These are phyloP conservation scores for Oidium heveae DNA, from an alignment of 2,329 filamentous ascomycete species.

Conservation along the genomic window DNA sequence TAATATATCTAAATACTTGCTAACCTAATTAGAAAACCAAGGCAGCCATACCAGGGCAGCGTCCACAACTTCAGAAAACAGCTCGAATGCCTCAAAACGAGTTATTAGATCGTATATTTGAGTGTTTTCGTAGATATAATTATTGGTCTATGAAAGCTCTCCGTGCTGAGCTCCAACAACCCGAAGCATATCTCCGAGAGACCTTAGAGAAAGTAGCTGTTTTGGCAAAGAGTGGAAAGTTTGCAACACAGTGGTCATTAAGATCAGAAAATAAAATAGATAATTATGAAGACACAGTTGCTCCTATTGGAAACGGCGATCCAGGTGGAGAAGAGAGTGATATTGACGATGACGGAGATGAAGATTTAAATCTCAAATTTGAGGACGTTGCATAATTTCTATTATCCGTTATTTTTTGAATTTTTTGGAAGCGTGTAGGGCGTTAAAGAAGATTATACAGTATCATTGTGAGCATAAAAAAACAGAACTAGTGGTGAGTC, in stretches of 20 bases:
- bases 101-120: constrained; percentile 63
- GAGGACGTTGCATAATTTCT: constrained; percentile 34
- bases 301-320: constrained; percentile 20
- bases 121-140: constrained; percentile 59
- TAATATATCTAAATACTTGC: neutral
- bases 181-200: constrained; percentile 78
- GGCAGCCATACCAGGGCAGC: constrained; percentile 27
- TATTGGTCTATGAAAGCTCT: constrained; percentile 91
- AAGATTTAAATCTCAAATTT: constrained; percentile 45
- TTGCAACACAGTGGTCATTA: constrained; percentile 66
- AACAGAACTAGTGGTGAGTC: neutral
- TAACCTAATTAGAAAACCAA: constrained; percentile 23
- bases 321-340: constrained; percentile 24
- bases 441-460: too few species aligned
- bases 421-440: too few species aligned
- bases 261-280: constrained; percentile 40
- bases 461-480: too few species aligned
- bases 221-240: constrained; percentile 58
- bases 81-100: constrained; percentile 76
- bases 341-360: constrained; percentile 34
- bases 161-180: constrained; percentile 53
- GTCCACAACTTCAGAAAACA: constrained; percentile 53
- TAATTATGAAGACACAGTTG: constrained; percentile 25
- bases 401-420: too few species aligned
- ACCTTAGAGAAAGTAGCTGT: constrained; percentile 62